Base-by-base conservation (phyloP, 2,329 filamentous ascomycete species). In the Aspergillus eucalypticola region DNA sequence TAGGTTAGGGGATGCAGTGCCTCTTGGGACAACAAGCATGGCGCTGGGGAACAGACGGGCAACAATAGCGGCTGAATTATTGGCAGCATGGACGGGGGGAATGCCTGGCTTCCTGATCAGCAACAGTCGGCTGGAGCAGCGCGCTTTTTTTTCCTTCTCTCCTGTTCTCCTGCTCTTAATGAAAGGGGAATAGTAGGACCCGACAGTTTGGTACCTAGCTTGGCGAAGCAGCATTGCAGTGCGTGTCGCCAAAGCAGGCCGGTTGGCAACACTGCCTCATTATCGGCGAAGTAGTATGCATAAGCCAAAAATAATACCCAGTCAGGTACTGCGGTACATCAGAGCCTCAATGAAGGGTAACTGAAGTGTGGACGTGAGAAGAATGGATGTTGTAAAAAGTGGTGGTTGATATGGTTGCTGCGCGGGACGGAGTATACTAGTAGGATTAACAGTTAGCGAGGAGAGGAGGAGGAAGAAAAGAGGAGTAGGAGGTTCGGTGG, bases 151-250 rank as follows among this genome's bases (percentile, higher is more conserved):
- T 56, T 56, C 55, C 61, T 64, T 35, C 15, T 15, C 32, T 35
- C 32, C 11, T 35, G 32, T 11, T 35, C 11, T 35, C 52, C 53
- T 62, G 41, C 56, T 59, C 52, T 54, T 44, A 23, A 62, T 63
- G 35, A 61, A 67, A 63, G 42, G 60, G 67, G 70, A 61, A 67
- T 71, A 72, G 71, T 60, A 41, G 61, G 68, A 64, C 72, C 74
- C 73, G 70, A 68, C 65, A 66, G 59, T 70, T 58, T 74, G 74
- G 74, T 65, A 69, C 60, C 65, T 65, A 64, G 65, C 68, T 72
- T 73, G 71, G 70, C 69, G 65, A 73, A 64, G 55, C 62, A 66
- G 69, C 73, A 71, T 71, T 73, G 70, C 70, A 71, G 72, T 73
- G 70, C 70, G 69, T 67, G 64, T 71, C 64, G 61, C 66, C 62